A percentile compares a stretch with the other conserved stretches of the same genome.
phyloP scores from a whole-genome alignment of 2,329 filamentous ascomycete genomes.

The Hypoxylon sp. region DNA sequence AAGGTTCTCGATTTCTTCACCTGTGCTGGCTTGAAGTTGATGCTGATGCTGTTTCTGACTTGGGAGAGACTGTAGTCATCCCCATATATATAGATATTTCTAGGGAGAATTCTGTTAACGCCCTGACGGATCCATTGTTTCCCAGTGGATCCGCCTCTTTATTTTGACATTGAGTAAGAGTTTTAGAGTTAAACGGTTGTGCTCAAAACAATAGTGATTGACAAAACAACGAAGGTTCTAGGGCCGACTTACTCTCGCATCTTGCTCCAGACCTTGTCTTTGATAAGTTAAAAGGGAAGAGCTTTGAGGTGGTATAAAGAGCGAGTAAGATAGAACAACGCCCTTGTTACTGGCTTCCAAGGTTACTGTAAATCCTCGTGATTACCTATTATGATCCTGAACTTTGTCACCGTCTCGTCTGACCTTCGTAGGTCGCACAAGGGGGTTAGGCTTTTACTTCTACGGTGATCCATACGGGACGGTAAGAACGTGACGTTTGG shows the following conservation, averaged over 20 bases:
- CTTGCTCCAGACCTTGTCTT: not conserved
- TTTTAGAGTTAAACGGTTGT: not conserved
- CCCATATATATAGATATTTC: slow-evolving; percentile 6
- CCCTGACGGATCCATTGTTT: not conserved
- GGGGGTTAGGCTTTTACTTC: not conserved
- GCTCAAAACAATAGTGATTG: not conserved
- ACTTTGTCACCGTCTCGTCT: not conserved
- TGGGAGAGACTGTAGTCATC: not conserved
- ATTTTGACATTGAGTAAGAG: not conserved
- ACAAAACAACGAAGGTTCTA: not conserved
- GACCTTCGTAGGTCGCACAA: not conserved
- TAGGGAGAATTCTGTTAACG: not conserved
- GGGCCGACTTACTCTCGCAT: not conserved
- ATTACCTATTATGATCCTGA: not conserved
- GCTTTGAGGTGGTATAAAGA: not conserved
- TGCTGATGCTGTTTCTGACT: not conserved
- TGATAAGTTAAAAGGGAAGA: not conserved
- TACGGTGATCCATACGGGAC: not conserved
- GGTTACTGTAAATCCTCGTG: not conserved
- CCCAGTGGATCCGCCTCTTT: slow-evolving; percentile 5
- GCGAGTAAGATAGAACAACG: not conserved
- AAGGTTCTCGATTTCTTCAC: not conserved
- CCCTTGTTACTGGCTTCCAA: not conserved
- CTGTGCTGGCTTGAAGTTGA: not conserved
- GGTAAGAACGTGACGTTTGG: not conserved